Evolutionary conservation across 1,139 yeast species (phyloP).

Genomic region (Hemisphaericaspora xylanilytica): DNA sequence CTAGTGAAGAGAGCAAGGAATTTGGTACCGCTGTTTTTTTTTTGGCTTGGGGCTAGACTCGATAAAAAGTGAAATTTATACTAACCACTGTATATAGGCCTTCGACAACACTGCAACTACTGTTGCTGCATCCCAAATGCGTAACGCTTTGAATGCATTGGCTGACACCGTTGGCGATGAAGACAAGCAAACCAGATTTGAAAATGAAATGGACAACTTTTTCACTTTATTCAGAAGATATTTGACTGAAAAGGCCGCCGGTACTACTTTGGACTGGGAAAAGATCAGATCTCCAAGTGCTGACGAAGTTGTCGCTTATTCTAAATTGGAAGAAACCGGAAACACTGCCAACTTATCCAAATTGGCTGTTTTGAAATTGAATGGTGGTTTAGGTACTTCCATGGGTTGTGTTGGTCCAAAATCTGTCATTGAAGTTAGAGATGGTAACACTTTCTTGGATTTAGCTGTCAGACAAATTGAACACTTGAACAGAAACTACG

Average conservation of each 20-base stretch:
- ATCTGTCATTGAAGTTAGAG: constrained; percentile 96
- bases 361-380: constrained; percentile 90
- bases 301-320: constrained; percentile 85
- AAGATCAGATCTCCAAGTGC: constrained; percentile 85
- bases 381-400: constrained; percentile 98
- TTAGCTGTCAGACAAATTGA: constrained; percentile 96
- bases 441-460: constrained; percentile 95
- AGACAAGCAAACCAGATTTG: constrained; percentile 62
- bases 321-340: constrained; percentile 39
- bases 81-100: constrained; percentile 49
- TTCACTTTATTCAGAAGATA: constrained; percentile 93
- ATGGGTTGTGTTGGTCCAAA: constrained; percentile 99
- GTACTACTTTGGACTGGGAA: constrained; percentile 88
- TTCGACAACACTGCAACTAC: constrained; percentile 95
- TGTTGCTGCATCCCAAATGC: constrained; percentile 97
- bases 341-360: constrained; percentile 60
- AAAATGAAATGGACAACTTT: constrained; percentile 91
- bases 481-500: constrained; percentile 85
- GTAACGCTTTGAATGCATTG: constrained; percentile 87
- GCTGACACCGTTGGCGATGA: constrained; percentile 74
- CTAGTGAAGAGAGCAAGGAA: no score
- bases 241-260: constrained; percentile 83
- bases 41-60: background rate
- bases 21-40: no score
- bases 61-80: no score